Base-by-base conservation (phyloP, 768 basidiomycete species). In the Lentinula raphanica region DNA sequence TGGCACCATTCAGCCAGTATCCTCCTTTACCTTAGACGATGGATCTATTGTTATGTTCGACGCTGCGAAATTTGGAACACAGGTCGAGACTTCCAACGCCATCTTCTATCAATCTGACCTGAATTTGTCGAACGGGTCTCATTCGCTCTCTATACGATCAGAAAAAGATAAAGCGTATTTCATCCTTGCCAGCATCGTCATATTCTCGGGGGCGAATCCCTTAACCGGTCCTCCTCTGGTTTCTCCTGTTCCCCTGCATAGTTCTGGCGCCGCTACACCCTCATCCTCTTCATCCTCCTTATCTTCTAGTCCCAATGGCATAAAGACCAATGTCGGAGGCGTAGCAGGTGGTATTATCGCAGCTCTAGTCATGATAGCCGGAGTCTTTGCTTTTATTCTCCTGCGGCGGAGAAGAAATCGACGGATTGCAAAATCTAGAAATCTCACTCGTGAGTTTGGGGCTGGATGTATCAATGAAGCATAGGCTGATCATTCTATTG, bases 341-440 rank as follows among this genome's bases (percentile, higher is more conserved):
- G 39, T 57, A 48, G 56, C 49, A 9, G 56, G 56, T 11, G 56
- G 56, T 23, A 36, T 49, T 4, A 23, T 57, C 27, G 31, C 46
- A n/a, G 44, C 36, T 2, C 12, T 57, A 21, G n/a, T 49, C 9
- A 11, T 57, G 8, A 7, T 46, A 11, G 45, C 46, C 3, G 23
- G 23, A 19, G 17, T 49, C 3, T 11, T 49, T 28, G 44, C 35
- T 46, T 32, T 49, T 8, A 7, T 49, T 25, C 15, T 48, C 15
- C 21, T 56, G 9, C 23, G 36, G 6, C 44, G 56, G 25, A 57
- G 56, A 28, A 17, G 46, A 38, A 57, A 39, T 17, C 56, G 21
- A n/a, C 27, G 29, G 25, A 49, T 2, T 25, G 21, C 44, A 32
- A 17, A 42, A 23, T 46, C 23, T 32, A 29, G 12, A 4, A 35